A percentile compares a stretch with the other conserved stretches of the same genome.
Evolutionary conservation across 345 rosid species (phyloP).

Genomic region (Brassica napus): Da-Ae NC_063449.1:30464001-30464500

Average conservation of each 20-base stretch:
- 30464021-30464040: constrained; percentile 17
- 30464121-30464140: constrained; percentile 31
- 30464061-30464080: constrained; percentile 93
- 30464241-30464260: constrained; percentile 99
- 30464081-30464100: constrained; percentile 97
- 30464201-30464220: constrained; percentile 63
- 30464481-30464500: constrained; percentile 25
- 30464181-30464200: neutral
- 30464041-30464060: constrained; percentile 80
- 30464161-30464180: constrained; percentile 13
- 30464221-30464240: constrained; percentile 94
- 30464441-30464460: neutral
- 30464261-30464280: constrained; percentile 94
- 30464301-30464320: constrained; percentile 37
- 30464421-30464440: constrained; percentile 65
- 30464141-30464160: neutral
- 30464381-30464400: constrained; percentile 86
- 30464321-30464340: constrained; percentile 12
- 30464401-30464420: constrained; percentile 80
- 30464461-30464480: constrained; percentile 13
- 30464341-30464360: constrained; percentile 9
- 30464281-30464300: constrained; percentile 99
- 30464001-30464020: constrained; percentile 5
- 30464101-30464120: constrained; percentile 76
- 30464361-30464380: constrained; percentile 75